A percentile compares a stretch with the other conserved stretches of the same genome.
phyloP scores from a whole-genome alignment of 257 asterid species.

The Craterostigma plantagineum region DNA sequence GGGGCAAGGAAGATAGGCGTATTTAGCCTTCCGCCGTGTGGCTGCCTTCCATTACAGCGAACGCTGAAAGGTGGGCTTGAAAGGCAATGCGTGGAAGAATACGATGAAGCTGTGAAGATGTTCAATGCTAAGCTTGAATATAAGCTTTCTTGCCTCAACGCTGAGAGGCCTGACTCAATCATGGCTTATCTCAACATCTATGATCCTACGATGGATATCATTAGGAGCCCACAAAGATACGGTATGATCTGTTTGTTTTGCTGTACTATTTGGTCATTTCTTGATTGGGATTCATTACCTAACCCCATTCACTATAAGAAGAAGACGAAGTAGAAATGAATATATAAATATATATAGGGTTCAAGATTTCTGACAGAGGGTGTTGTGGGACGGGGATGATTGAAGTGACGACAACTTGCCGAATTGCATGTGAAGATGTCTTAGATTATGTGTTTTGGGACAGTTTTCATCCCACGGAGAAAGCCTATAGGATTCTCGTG shows the following conservation, averaged over 20 bases:
- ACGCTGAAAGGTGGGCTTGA: constrained; percentile 21
- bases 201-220: constrained; percentile 21
- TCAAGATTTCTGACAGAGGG: too few relatives aligned
- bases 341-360: too few relatives aligned
- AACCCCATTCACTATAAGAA: too few relatives aligned
- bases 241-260: constrained; percentile 12
- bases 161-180: constrained; percentile 17
- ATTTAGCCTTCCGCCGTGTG: constrained; percentile 24
- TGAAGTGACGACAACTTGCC: too few relatives aligned
- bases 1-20: constrained; percentile 28
- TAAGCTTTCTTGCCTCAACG: constrained; percentile 13
- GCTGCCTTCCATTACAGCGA: constrained; percentile 35
- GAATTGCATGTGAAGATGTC: too few relatives aligned
- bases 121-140: constrained; percentile 18
- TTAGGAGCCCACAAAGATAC: constrained; percentile 21
- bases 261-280: too few relatives aligned
- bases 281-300: too few relatives aligned
- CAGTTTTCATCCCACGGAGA: too few relatives aligned
- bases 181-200: constrained; percentile 28
- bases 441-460: too few relatives aligned
- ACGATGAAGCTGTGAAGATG: constrained; percentile 20
- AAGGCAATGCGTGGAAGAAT: constrained; percentile 11
- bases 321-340: too few relatives aligned
- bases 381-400: too few relatives aligned
- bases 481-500: too few relatives aligned